These are phyloP conservation scores for Hortaea sp. DNA, from an alignment of 2,329 filamentous ascomycete genomes.

Conservation along the genomic window DNA sequence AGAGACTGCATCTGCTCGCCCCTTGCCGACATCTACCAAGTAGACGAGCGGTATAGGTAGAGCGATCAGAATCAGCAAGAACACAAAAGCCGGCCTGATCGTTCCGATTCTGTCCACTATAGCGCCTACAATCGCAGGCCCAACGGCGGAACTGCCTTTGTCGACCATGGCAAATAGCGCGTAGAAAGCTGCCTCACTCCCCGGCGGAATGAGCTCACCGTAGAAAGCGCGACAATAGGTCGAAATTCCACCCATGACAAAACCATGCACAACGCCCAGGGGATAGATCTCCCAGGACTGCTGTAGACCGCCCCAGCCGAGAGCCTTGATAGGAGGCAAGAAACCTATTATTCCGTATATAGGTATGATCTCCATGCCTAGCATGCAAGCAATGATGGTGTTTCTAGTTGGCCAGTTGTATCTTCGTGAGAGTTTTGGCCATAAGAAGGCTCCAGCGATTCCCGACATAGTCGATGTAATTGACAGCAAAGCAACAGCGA, in stretches of 20 bases:
- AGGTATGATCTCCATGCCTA: slow-evolving; percentile 82
- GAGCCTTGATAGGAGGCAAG: slow-evolving; percentile 64
- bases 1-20: slow-evolving; percentile 31
- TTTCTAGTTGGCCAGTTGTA: slow-evolving; percentile 68
- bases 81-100: slow-evolving; percentile 67
- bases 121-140: slow-evolving; percentile 81
- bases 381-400: slow-evolving; percentile 86
- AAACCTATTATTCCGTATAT: slow-evolving; percentile 84
- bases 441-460: slow-evolving; percentile 82
- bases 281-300: slow-evolving; percentile 95
- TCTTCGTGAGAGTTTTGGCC: slow-evolving; percentile 65
- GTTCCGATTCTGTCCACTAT: slow-evolving; percentile 64
- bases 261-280: slow-evolving; percentile 77
- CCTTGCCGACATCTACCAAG: slow-evolving; percentile 66
- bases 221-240: slow-evolving; percentile 88
- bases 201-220: slow-evolving; percentile 85
- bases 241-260: slow-evolving; percentile 82
- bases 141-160: slow-evolving; percentile 89
- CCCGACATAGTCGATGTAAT: slow-evolving; percentile 80
- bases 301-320: slow-evolving; percentile 73
- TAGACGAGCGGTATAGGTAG: slow-evolving; percentile 76
- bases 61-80: slow-evolving; percentile 71
- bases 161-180: slow-evolving; percentile 95
- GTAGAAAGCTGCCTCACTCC: slow-evolving; percentile 91
- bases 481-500: slow-evolving; percentile 82